phyloP scores from a whole-genome alignment of 2,329 filamentous ascomycete species.

The Lizonia empirigonia region DNA sequence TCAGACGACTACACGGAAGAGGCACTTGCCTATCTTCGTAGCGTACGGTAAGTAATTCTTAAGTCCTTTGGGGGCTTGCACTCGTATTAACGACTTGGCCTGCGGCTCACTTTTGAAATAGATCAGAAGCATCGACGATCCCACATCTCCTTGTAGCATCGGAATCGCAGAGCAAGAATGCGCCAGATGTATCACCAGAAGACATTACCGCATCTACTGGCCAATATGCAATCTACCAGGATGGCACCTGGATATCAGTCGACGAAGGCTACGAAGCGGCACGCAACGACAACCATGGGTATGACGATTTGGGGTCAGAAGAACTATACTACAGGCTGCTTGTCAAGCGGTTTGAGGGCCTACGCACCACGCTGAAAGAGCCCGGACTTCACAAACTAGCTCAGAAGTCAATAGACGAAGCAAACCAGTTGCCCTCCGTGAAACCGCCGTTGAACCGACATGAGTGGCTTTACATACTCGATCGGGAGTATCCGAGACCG shows the following conservation, averaged over 20 bases:
- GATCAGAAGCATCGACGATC: constrained; percentile 75
- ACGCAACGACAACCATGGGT: constrained; percentile 19
- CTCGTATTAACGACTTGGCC: neutral
- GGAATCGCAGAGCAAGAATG: constrained; percentile 46
- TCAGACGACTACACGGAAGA: constrained; percentile 37
- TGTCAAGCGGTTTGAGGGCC: constrained; percentile 65
- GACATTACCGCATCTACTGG: constrained; percentile 56
- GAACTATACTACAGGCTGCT: constrained; percentile 72
- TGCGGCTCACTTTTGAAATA: constrained; percentile 48
- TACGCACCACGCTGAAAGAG: constrained; percentile 66
- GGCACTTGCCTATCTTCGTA: constrained; percentile 44
- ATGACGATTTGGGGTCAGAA: constrained; percentile 53
- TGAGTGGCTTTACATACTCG: constrained; percentile 41
- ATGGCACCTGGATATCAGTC: constrained; percentile 76
- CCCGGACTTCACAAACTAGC: constrained; percentile 61
- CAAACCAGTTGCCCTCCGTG: neutral
- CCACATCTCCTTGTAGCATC: constrained; percentile 70
- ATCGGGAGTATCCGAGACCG: constrained; percentile 51
- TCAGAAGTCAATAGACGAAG: constrained; percentile 9
- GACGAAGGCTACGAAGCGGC: constrained; percentile 32
- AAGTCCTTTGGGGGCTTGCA: too few species aligned
- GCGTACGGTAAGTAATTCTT: constrained; percentile 39
- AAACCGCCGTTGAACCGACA: constrained; percentile 44
- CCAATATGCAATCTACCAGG: constrained; percentile 70
- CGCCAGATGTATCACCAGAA: constrained; percentile 29